Evolutionary conservation across 768 basidiomycete genomes (phyloP).

Genomic region (Lactarius quietus): DNA sequence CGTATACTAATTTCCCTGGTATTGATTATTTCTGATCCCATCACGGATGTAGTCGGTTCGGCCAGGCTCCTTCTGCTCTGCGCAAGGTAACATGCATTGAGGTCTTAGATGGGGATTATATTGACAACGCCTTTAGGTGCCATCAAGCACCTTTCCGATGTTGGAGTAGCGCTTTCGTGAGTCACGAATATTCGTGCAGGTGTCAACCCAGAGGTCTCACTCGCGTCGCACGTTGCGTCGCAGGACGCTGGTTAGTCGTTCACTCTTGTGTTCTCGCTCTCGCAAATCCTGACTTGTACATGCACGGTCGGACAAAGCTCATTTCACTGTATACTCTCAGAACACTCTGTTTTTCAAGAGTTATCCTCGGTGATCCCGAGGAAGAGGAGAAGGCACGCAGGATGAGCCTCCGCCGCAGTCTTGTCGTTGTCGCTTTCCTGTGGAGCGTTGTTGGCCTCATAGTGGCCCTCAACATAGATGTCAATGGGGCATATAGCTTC

Average conservation of each 20-base stretch:
- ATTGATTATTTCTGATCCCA: neutral
- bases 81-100: neutral
- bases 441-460: slow-evolving; percentile 40
- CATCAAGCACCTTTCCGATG: neutral
- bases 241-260: neutral
- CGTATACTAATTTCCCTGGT: slow-evolving; percentile 13
- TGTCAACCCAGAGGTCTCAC: neutral
- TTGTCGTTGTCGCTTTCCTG: slow-evolving; percentile 32
- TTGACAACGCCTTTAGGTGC: neutral
- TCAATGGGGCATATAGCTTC: slow-evolving; percentile 34
- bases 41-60: neutral
- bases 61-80: neutral
- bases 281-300: neutral
- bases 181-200: neutral
- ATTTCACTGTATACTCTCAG: slow-evolving; percentile 41
- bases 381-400: neutral
- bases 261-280: neutral
- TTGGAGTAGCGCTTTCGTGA: slow-evolving; percentile 1
- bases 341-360: slow-evolving; percentile 35
- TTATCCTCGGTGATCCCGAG: neutral
- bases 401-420: neutral
- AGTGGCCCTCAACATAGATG: slow-evolving; percentile 36
- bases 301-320: slow-evolving; percentile 25
- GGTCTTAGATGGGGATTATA: neutral
- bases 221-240: neutral